These are phyloP conservation scores for Coemansia sp. DNA, from an alignment of 192 early-diverging fungal genomes.

Conservation along the genomic window DNA sequence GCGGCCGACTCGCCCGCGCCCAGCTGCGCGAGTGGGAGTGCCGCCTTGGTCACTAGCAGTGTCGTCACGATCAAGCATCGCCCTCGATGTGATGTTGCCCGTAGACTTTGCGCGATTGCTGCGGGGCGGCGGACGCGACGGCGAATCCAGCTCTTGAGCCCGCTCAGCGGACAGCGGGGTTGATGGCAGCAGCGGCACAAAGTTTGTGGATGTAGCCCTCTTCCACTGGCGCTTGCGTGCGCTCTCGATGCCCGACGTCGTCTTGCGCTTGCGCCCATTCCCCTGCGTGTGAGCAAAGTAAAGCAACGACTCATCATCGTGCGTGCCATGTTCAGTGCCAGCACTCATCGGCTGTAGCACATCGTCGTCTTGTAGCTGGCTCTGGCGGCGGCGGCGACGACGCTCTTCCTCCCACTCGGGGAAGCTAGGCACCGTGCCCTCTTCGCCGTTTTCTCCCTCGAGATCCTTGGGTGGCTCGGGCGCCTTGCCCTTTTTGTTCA, in stretches of 20 bases:
- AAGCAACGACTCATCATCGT: slow-evolving; percentile 25
- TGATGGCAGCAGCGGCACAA: slow-evolving; percentile 48
- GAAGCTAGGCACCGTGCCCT: slow-evolving; percentile 54
- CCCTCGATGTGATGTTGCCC: slow-evolving; percentile 11
- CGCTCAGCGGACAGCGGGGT: slow-evolving; percentile 12
- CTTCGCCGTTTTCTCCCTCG: slow-evolving; percentile 40
- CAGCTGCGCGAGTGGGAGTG: slow-evolving; percentile 21
- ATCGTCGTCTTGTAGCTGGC: slow-evolving; percentile 5
- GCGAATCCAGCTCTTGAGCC: slow-evolving; percentile 9
- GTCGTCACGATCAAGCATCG: slow-evolving; percentile 12
- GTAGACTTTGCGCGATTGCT: slow-evolving; percentile 20
- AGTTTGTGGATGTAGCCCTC: slow-evolving; percentile 52
- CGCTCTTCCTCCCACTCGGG: slow-evolving; percentile 56
- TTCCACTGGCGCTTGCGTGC: slow-evolving; percentile 59
- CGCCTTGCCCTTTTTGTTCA: slow-evolving; percentile 56
- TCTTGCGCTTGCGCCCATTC: slow-evolving; percentile 55
- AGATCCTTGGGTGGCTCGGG: slow-evolving; percentile 40
- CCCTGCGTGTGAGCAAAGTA: slow-evolving; percentile 41
- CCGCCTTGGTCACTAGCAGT: background rate
- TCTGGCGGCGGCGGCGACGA: slow-evolving; percentile 19
- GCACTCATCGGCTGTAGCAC: slow-evolving; percentile 4
- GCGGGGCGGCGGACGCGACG: slow-evolving; percentile 18
- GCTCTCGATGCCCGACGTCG: slow-evolving; percentile 53
- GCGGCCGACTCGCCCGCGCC: background rate
- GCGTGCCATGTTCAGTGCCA: background rate